A percentile compares a stretch with the other conserved stretches of the same genome.
phyloP scores from a whole-genome alignment of 2,329 filamentous ascomycete species.

The Hypomyces rosellus region DNA sequence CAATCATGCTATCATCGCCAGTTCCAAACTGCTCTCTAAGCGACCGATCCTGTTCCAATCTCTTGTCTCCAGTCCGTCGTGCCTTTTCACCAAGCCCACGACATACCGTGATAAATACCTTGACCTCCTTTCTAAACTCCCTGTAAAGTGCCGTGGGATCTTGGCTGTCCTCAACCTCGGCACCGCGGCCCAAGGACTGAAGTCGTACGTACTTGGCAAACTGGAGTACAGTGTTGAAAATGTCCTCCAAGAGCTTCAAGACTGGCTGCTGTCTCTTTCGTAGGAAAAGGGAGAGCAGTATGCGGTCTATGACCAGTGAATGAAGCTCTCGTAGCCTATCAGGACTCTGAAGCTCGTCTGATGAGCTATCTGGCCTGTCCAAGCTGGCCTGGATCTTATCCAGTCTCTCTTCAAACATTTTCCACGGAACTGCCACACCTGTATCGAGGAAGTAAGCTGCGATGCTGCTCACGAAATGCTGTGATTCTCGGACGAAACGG shows the following conservation, averaged over 20 bases:
- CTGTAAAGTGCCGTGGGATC: slow-evolving; percentile 48
- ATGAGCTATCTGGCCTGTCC: slow-evolving; percentile 30
- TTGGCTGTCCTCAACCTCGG: slow-evolving; percentile 8
- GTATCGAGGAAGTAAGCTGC: slow-evolving; percentile 74
- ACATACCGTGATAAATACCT: slow-evolving; percentile 69
- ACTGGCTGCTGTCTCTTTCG: slow-evolving; percentile 69
- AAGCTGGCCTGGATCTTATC: slow-evolving; percentile 55
- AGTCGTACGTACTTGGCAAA: slow-evolving; percentile 54
- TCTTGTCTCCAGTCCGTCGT: slow-evolving; percentile 29
- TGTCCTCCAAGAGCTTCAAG: slow-evolving; percentile 66
- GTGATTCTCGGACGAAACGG: slow-evolving; percentile 68
- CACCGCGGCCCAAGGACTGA: slow-evolving; percentile 27
- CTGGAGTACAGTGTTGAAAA: slow-evolving; percentile 64
- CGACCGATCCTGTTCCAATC: slow-evolving; percentile 24
- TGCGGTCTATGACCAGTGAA: slow-evolving; percentile 65
- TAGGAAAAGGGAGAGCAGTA: slow-evolving; percentile 67
- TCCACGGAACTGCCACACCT: slow-evolving; percentile 70
- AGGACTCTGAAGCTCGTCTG: slow-evolving; percentile 43
- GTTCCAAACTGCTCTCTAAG: slow-evolving; percentile 30
- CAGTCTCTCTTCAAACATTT: slow-evolving; percentile 59
- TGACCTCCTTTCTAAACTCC: slow-evolving; percentile 63
- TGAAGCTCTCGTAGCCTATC: slow-evolving; percentile 63
- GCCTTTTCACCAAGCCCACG: slow-evolving; percentile 60
- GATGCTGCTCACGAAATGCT: slow-evolving; percentile 70
- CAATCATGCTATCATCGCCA: slow-evolving; percentile 53